A percentile compares a stretch with the other conserved stretches of the same genome.
phyloP scores from a whole-genome alignment of 805 yeast species.

The Candida schatavii region DNA sequence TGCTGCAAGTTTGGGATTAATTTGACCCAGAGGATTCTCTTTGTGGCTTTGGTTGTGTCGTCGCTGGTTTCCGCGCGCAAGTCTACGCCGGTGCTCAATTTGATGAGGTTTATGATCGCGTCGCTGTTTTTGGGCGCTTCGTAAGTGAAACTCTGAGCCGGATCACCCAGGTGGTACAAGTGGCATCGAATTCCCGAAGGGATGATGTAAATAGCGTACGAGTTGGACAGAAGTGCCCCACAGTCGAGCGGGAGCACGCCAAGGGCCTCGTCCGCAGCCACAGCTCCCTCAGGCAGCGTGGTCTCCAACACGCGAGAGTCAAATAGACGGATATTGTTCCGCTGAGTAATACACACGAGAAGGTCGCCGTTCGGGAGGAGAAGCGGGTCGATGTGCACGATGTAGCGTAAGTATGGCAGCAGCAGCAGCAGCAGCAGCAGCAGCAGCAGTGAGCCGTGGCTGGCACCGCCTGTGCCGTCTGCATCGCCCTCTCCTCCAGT shows the following conservation, averaged over 20 bases:
- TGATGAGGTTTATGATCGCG: slow-evolving; percentile 28
- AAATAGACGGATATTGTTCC: slow-evolving; percentile 23
- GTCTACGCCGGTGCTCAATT: slow-evolving; percentile 35
- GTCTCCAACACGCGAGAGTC: slow-evolving; percentile 18
- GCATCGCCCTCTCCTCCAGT: not conserved
- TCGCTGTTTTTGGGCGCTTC: slow-evolving; percentile 23
- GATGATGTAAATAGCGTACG: slow-evolving; percentile 35
- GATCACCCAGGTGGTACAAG: slow-evolving; percentile 27
- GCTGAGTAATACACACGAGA: slow-evolving; percentile 27
- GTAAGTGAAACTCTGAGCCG: slow-evolving; percentile 22
- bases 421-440: too few relatives aligned
- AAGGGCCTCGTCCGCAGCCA: not conserved
- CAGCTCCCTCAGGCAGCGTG: slow-evolving; percentile 4
- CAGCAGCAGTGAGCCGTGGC: too few relatives aligned
- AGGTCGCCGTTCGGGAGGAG: slow-evolving; percentile 38
- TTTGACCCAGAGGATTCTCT: slow-evolving; percentile 55
- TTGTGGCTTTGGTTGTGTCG: slow-evolving; percentile 1
- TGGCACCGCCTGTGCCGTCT: not conserved
- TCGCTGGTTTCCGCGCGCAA: slow-evolving; percentile 10
- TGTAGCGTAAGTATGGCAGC: slow-evolving; percentile 7
- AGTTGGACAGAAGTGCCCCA: slow-evolving; percentile 10
- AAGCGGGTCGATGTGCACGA: slow-evolving; percentile 36
- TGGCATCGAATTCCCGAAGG: slow-evolving; percentile 46
- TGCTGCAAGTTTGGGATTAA: slow-evolving; percentile 67
- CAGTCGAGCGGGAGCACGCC: not conserved